Conservation (phyloP, 2,329 filamentous ascomycete genomes). For the Exophiala xenobiotica region DNA sequence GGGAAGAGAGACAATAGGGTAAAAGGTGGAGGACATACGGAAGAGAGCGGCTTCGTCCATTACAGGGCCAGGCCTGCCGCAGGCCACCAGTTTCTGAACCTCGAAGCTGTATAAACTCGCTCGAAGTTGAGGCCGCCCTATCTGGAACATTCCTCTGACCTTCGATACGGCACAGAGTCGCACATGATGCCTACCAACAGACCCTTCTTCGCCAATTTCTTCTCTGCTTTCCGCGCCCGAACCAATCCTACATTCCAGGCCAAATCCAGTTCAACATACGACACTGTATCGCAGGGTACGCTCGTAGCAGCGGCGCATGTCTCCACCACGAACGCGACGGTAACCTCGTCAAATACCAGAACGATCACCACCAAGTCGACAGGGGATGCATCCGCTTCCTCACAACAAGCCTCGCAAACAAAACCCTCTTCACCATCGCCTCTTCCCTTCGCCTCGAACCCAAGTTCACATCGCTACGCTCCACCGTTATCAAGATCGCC, state of each 20-base stretch:
- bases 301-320: slow-evolving; percentile 38
- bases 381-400: slow-evolving; percentile 26
- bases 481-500: slow-evolving; percentile 26
- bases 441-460: slow-evolving; percentile 20
- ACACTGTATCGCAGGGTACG: slow-evolving; percentile 34
- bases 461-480: slow-evolving; percentile 23
- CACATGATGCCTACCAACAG: slow-evolving; percentile 62
- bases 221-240: slow-evolving; percentile 66
- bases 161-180: neutral
- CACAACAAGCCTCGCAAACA: slow-evolving; percentile 36
- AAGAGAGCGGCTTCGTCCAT: slow-evolving; percentile 14
- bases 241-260: slow-evolving; percentile 56
- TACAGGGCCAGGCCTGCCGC: slow-evolving; percentile 8
- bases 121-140: neutral
- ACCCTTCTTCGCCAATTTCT: slow-evolving; percentile 66
- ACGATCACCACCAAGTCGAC: slow-evolving; percentile 50
- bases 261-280: slow-evolving; percentile 44
- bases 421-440: slow-evolving; percentile 36
- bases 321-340: slow-evolving; percentile 38
- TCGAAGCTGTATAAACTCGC: neutral
- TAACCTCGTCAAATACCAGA: slow-evolving; percentile 44
- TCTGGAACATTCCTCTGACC: neutral
- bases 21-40: slow-evolving; percentile 12
- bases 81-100: slow-evolving; percentile 12
- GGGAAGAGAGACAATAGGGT: slow-evolving; percentile 10